phyloP scores from a whole-genome alignment of 1,139 yeast species.

The Saccharomyces hybrid region DNA sequence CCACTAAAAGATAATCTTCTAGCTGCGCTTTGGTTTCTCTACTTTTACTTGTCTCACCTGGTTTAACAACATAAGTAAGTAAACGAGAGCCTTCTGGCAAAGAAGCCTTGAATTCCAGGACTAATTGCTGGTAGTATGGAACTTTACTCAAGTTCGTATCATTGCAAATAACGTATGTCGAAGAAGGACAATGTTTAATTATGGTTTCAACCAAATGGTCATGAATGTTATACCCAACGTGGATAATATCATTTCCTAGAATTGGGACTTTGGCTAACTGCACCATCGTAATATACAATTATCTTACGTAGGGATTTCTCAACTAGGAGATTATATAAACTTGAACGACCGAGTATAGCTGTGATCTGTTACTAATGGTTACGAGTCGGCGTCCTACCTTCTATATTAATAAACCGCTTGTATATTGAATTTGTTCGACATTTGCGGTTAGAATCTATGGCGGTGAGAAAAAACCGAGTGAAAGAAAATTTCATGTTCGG shows the following conservation, averaged over 20 bases:
- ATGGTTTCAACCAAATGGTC: conserved; percentile 68
- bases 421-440: neutral
- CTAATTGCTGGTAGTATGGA: conserved; percentile 45
- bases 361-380: neutral
- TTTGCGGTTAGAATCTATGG: neutral
- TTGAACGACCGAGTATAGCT: neutral
- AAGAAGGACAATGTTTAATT: conserved; percentile 56
- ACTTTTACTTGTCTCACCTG: conserved; percentile 89
- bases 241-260: conserved; percentile 78
- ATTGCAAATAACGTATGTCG: conserved; percentile 86
- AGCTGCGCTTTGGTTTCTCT: conserved; percentile 86
- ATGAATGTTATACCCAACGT: conserved; percentile 80
- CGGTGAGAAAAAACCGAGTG: neutral
- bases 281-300: conserved; percentile 10
- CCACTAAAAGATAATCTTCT: conserved; percentile 77
- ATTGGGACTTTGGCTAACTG: conserved; percentile 47
- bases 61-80: conserved; percentile 67
- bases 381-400: neutral
- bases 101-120: conserved; percentile 32
- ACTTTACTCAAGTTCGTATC: conserved; percentile 74
- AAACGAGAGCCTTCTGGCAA: conserved; percentile 51
- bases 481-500: neutral
- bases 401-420: neutral
- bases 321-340: neutral
- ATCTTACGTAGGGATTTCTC: neutral